Evolutionary conservation across 306 rosid species (phyloP).

Genomic region (Prunus mongolica): DNA sequence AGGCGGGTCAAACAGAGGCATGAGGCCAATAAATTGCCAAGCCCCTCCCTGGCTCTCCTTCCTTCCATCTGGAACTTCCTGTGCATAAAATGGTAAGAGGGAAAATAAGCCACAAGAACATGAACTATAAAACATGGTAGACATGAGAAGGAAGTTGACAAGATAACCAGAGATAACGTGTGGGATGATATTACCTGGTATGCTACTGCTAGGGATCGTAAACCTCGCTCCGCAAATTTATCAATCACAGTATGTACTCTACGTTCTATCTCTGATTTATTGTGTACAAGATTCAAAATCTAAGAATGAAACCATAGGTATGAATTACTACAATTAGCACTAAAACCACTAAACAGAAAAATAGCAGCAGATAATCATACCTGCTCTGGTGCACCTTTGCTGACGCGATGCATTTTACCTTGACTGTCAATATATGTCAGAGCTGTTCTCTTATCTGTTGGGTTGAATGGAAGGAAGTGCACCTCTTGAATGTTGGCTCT

Average conservation of each 20-base stretch:
- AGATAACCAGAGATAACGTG: background rate
- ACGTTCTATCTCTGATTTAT: constrained; percentile 63
- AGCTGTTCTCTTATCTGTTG: constrained; percentile 82
- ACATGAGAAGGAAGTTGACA: background rate
- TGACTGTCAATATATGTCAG: constrained; percentile 64
- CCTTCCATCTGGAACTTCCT: constrained; percentile 82
- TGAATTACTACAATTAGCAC: constrained; percentile 13
- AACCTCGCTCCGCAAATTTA: constrained; percentile 75
- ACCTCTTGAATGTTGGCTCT: constrained; percentile 68
- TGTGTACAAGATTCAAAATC: constrained; percentile 78
- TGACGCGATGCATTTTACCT: constrained; percentile 76
- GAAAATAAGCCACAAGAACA: constrained; percentile 2
- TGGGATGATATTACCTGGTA: constrained; percentile 50
- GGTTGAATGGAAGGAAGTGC: constrained; percentile 91
- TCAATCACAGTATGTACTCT: constrained; percentile 70
- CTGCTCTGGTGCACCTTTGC: constrained; percentile 97
- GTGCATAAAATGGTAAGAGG: background rate
- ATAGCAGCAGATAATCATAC: constrained; percentile 26
- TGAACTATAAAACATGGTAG: background rate
- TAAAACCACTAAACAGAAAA: constrained; percentile 9
- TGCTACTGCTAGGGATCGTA: constrained; percentile 81
- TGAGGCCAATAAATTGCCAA: constrained; percentile 71
- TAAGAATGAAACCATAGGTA: constrained; percentile 26
- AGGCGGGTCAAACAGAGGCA: constrained; percentile 89
- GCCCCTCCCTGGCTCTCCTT: constrained; percentile 73